Percentiles rank a stretch among this genome's conserved stretches.
Evolutionary conservation across 495 filamentous ascomycete genomes (phyloP).

Genomic region (Xylaria scruposa): DNA sequence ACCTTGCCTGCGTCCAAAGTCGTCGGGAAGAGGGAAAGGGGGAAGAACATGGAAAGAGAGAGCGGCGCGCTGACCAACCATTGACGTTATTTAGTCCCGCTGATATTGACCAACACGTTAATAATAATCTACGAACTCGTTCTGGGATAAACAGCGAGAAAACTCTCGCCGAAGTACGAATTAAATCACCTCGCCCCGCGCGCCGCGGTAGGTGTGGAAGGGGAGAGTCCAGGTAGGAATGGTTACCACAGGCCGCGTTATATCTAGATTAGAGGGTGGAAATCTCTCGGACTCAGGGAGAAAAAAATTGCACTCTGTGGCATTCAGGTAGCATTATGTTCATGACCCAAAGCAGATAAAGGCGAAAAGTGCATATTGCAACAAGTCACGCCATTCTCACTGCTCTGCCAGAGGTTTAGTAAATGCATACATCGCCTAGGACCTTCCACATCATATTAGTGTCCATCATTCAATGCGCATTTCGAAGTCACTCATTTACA

Average conservation of each 20-base stretch:
- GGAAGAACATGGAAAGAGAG: not conserved
- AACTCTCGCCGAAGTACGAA: not conserved
- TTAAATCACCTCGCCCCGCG: not conserved
- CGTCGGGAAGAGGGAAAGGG: not conserved
- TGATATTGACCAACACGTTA: constrained; percentile 89
- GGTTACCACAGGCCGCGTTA: not conserved
- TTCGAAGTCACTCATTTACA: not conserved
- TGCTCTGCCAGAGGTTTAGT: not conserved
- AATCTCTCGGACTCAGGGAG: not conserved
- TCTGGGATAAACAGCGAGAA: constrained; percentile 63
- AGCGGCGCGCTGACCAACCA: not conserved
- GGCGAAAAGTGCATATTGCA: not conserved
- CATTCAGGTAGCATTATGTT: not conserved
- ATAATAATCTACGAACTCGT: constrained; percentile 90
- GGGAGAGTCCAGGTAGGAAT: not conserved
- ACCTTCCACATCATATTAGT: not conserved
- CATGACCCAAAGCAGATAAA: not conserved
- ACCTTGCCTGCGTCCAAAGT: not conserved
- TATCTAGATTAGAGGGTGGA: not conserved
- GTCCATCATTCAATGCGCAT: not conserved
- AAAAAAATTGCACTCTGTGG: not conserved
- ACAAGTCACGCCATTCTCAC: not conserved
- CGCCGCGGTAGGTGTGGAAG: not conserved
- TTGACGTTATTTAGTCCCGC: constrained; percentile 71
- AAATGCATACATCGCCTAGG: not conserved